A percentile compares a stretch with the other conserved stretches of the same genome.
Evolutionary conservation across 768 basidiomycete species (phyloP).

Genomic region (Pulveroboletus ravenelii): DNA sequence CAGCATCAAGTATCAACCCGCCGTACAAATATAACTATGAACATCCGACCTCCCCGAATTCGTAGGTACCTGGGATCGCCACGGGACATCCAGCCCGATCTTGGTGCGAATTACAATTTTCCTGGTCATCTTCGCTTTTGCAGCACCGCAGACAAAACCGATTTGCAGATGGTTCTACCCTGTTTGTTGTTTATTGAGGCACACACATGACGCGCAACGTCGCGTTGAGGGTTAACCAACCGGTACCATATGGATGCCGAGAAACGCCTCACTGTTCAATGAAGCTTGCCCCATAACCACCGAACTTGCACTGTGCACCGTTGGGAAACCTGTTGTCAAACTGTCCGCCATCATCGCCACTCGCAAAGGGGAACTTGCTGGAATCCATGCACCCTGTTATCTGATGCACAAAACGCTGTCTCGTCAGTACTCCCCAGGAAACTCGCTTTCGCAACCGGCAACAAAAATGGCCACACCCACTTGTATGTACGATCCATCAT

Average conservation of each 20-base stretch:
- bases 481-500: slow-evolving; percentile 38
- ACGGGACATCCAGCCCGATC: slow-evolving; percentile 40
- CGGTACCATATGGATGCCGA: background rate
- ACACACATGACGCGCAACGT: background rate
- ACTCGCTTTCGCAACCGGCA: background rate
- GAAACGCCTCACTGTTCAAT: slow-evolving; percentile 40
- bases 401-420: slow-evolving; percentile 12
- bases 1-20: background rate
- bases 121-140: slow-evolving; percentile 36
- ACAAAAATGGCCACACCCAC: slow-evolving; percentile 13
- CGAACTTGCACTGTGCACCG: slow-evolving; percentile 50
- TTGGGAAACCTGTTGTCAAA: slow-evolving; percentile 48
- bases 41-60: slow-evolving; percentile 38
- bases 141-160: slow-evolving; percentile 52
- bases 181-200: slow-evolving; percentile 22
- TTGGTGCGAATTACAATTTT: slow-evolving; percentile 48
- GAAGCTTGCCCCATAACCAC: slow-evolving; percentile 48
- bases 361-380: slow-evolving; percentile 28
- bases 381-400: slow-evolving; percentile 38
- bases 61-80: slow-evolving; percentile 44
- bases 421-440: background rate
- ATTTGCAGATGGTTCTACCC: slow-evolving; percentile 42
- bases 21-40: slow-evolving; percentile 23
- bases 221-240: background rate
- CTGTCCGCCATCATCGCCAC: slow-evolving; percentile 43